A percentile compares a stretch with the other conserved stretches of the same genome.
phyloP scores from a whole-genome alignment of 805 yeast genomes.

The Lipomyces sp. region DNA sequence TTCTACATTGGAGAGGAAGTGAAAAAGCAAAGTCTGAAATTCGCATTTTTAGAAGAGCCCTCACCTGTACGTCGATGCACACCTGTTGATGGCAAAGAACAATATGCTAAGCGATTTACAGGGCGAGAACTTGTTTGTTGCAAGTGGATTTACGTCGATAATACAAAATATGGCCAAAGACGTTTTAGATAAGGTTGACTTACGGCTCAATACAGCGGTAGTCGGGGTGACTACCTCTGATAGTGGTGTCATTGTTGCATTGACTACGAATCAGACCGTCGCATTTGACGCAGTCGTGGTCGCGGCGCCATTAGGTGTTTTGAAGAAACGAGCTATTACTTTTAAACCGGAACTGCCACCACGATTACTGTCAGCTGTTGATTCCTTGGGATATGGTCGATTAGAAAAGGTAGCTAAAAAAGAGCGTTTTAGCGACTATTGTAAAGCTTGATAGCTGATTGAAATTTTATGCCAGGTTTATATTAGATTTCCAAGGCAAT shows the following conservation, averaged over 20 bases:
- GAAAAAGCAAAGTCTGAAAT: conserved; percentile 35
- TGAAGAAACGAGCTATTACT: conserved; percentile 38
- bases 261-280: conserved; percentile 4
- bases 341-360: conserved; percentile 40
- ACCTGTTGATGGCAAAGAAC: not conserved
- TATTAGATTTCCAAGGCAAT: conserved; percentile 41
- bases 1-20: conserved; percentile 37
- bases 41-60: conserved; percentile 34
- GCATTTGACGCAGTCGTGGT: conserved; percentile 41
- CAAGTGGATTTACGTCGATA: conserved; percentile 33
- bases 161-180: conserved; percentile 16
- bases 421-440: not conserved
- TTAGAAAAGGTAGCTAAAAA: conserved; percentile 40
- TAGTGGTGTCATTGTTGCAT: conserved; percentile 1
- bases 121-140: conserved; percentile 37
- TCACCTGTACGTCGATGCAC: conserved; percentile 17
- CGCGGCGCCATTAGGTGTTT: conserved; percentile 43
- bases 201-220: conserved; percentile 18
- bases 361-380: conserved; percentile 33
- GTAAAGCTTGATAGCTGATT: not conserved
- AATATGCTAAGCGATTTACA: not conserved
- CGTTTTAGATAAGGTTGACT: conserved; percentile 2
- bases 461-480: conserved; percentile 32
- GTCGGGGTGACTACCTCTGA: not conserved
- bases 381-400: conserved; percentile 40